Percentiles rank a stretch among this genome's conserved stretches.
Evolutionary conservation across 2,329 filamentous ascomycete genomes (phyloP).

Genomic region (Nothophoma quercina): DNA sequence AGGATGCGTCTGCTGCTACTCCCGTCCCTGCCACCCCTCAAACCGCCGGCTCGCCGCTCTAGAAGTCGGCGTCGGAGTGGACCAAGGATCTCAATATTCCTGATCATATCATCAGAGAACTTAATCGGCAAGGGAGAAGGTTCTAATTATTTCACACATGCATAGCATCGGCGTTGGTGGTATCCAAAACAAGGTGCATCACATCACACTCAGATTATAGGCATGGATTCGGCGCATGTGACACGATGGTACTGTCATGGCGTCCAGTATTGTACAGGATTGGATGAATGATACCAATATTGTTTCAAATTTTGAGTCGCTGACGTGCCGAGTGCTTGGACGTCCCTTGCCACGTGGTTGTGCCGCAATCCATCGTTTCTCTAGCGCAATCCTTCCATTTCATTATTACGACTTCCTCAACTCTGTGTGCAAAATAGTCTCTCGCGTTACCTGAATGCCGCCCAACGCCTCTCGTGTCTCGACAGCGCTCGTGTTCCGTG

Average conservation of each 20-base stretch:
- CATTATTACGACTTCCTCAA: background rate
- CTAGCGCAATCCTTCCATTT: background rate
- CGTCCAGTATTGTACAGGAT: background rate
- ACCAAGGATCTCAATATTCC: no score
- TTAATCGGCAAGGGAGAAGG: no score
- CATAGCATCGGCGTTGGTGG: conserved; percentile 33
- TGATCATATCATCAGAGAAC: no score
- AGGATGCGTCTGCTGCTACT: conserved; percentile 42
- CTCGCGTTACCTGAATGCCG: conserved; percentile 12
- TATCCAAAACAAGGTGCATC: background rate
- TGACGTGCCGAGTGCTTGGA: background rate
- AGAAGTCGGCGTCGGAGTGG: no score
- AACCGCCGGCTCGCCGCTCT: conserved; percentile 18
- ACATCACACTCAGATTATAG: background rate
- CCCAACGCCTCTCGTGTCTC: background rate
- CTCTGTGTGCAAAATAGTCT: conserved; percentile 8
- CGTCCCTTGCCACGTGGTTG: background rate
- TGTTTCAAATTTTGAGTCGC: background rate
- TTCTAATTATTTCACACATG: conserved; percentile 14
- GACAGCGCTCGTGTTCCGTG: background rate
- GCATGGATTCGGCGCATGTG: background rate
- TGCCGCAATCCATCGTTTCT: background rate
- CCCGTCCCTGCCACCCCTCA: conserved; percentile 24
- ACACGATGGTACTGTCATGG: background rate
- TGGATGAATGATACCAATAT: background rate